These are phyloP conservation scores for Acorus calamus DNA, from an alignment of 106 monocot genomes.

Conservation along the genomic window DNA sequence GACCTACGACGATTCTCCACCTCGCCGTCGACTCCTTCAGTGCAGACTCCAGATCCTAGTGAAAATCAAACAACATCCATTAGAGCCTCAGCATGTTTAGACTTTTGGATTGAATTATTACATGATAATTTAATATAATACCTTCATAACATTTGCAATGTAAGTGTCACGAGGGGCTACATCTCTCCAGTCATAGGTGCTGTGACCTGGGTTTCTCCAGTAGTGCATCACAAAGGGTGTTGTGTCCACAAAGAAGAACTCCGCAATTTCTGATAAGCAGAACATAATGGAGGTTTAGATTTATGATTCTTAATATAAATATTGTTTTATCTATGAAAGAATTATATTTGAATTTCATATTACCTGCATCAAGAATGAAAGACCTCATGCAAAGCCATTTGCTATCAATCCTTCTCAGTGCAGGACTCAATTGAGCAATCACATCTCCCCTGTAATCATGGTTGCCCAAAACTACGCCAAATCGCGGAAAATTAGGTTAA, in stretches of 20 bases:
- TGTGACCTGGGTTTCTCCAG: conserved; percentile 18
- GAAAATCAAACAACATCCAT: too few relatives aligned
- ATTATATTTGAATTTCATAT: background rate
- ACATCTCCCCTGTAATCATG: conserved; percentile 73
- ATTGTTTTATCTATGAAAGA: too few relatives aligned
- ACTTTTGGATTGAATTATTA: too few relatives aligned
- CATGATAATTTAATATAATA: conserved; percentile 4
- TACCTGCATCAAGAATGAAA: conserved; percentile 61
- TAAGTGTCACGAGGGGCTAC: conserved; percentile 36
- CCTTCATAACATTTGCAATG: conserved; percentile 46
- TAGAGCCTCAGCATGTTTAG: too few relatives aligned
- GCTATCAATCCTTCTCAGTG: conserved; percentile 34
- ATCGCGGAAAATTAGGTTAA: too few relatives aligned
- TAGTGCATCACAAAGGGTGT: conserved; percentile 41
- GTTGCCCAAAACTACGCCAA: conserved; percentile 51
- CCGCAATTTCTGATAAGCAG: conserved; percentile 23
- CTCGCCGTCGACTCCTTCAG: conserved; percentile 41
- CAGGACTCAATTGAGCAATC: conserved; percentile 55
- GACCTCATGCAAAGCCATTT: conserved; percentile 77
- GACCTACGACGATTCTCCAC: conserved; percentile 75
- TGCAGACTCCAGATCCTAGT: conserved; percentile 51
- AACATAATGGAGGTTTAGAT: background rate
- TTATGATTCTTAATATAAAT: background rate
- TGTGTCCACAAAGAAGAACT: conserved; percentile 73
- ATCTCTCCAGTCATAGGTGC: conserved; percentile 37